phyloP scores from a whole-genome alignment of 805 yeast species.

The Grigorovia transvaalensis region DNA sequence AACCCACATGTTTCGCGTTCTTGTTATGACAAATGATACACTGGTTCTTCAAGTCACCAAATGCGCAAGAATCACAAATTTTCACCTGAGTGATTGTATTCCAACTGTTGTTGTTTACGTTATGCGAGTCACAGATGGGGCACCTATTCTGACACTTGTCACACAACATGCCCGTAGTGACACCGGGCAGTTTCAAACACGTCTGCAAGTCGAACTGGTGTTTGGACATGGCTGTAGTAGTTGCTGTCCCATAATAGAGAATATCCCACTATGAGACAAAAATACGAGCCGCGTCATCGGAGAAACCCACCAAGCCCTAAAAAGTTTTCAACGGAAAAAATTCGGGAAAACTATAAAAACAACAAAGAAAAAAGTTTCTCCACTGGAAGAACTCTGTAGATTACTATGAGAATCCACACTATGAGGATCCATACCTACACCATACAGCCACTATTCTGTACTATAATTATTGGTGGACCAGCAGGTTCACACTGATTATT shows the following conservation, averaged over 20 bases:
- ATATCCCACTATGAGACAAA: too few species aligned
- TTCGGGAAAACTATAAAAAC: neutral
- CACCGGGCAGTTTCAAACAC: conserved; percentile 82
- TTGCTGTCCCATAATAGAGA: too few species aligned
- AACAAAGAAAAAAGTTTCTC: too few species aligned
- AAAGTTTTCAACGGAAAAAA: neutral
- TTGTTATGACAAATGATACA: conserved; percentile 67
- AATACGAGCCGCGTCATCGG: neutral
- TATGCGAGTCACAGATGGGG: conserved; percentile 81
- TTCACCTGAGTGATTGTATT: conserved; percentile 54
- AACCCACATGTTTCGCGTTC: conserved; percentile 56
- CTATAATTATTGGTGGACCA: neutral
- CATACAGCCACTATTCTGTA: neutral
- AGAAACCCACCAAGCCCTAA: neutral
- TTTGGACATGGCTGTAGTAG: conserved; percentile 51
- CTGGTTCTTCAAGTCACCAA: conserved; percentile 49
- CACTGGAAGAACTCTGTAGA: neutral
- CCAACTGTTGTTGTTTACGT: conserved; percentile 17
- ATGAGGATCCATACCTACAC: too few species aligned
- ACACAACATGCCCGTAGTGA: conserved; percentile 59
- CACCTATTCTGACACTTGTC: conserved; percentile 85
- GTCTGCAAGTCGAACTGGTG: conserved; percentile 78
- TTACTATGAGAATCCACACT: too few species aligned
- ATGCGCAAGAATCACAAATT: conserved; percentile 78
- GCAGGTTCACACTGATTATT: neutral